A percentile compares a stretch with the other conserved stretches of the same genome.
Conservation (phyloP, 208 protist species). For the Endotrypanum monterogeii region DNA sequence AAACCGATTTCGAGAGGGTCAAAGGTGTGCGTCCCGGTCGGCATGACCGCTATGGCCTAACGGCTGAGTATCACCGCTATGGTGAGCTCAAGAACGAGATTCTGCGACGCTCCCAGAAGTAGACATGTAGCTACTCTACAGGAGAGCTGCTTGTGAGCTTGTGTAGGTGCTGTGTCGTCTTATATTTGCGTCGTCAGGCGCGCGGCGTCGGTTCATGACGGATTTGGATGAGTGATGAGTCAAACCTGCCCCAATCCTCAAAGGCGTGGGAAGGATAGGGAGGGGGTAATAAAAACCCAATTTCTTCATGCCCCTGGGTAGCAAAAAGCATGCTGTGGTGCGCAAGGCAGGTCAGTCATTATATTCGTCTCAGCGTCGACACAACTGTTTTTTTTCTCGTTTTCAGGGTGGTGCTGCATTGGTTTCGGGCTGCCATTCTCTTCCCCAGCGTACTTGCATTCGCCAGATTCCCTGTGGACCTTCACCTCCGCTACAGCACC, state of each 20-base stretch:
- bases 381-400: neutral
- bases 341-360: neutral
- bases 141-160: neutral
- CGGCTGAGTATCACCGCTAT: conserved; percentile 77
- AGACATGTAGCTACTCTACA: neutral
- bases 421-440: neutral
- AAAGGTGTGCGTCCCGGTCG: conserved; percentile 57
- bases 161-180: neutral
- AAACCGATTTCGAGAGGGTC: conserved; percentile 71
- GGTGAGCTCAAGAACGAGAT: conserved; percentile 83
- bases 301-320: neutral
- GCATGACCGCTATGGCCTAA: conserved; percentile 57
- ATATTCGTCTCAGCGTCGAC: neutral
- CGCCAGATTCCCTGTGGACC: neutral
- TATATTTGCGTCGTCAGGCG: neutral
- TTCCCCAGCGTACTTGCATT: neutral
- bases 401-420: neutral
- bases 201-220: neutral
- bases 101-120: conserved; percentile 30
- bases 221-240: neutral
- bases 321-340: neutral
- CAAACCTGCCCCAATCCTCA: neutral
- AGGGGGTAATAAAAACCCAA: neutral
- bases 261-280: neutral
- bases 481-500: neutral